Conservation (phyloP, 441 rosid genomes). For the Gossypium lobatum region DNA sequence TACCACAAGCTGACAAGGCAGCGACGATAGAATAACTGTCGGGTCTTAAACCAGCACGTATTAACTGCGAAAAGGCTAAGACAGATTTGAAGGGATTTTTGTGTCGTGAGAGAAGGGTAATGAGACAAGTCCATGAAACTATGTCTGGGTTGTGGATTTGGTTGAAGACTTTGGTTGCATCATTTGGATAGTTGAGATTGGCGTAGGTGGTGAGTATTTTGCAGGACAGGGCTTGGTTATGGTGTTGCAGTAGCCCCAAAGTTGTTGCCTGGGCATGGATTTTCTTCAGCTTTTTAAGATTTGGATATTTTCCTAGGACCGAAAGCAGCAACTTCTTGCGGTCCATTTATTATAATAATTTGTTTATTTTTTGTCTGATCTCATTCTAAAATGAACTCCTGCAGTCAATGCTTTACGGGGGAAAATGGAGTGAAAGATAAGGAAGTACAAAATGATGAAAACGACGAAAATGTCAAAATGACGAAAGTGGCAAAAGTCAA, state of each 20-base stretch:
- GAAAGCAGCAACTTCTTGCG: background rate
- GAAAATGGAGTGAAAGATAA: no score
- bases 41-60: conserved; percentile 16
- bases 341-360: conserved; percentile 1
- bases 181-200: conserved; percentile 5
- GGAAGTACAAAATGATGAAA: no score
- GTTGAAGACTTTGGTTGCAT: conserved; percentile 17
- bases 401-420: background rate
- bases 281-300: conserved; percentile 3
- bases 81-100: conserved; percentile 14
- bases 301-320: background rate
- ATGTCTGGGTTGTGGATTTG: conserved; percentile 23
- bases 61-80: conserved; percentile 16
- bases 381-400: background rate
- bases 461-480: no score
- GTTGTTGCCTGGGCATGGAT: conserved; percentile 17
- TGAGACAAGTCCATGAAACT: conserved; percentile 25
- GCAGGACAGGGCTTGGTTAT: conserved; percentile 12
- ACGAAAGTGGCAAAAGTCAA: no score
- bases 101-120: conserved; percentile 13
- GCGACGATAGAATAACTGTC: conserved; percentile 24
- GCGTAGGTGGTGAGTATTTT: conserved; percentile 15
- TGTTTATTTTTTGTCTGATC: background rate
- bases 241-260: conserved; percentile 7
- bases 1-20: conserved; percentile 25